These are phyloP conservation scores for Steccherinum ochraceum DNA, from an alignment of 768 basidiomycete genomes.

Conservation along the genomic window DNA sequence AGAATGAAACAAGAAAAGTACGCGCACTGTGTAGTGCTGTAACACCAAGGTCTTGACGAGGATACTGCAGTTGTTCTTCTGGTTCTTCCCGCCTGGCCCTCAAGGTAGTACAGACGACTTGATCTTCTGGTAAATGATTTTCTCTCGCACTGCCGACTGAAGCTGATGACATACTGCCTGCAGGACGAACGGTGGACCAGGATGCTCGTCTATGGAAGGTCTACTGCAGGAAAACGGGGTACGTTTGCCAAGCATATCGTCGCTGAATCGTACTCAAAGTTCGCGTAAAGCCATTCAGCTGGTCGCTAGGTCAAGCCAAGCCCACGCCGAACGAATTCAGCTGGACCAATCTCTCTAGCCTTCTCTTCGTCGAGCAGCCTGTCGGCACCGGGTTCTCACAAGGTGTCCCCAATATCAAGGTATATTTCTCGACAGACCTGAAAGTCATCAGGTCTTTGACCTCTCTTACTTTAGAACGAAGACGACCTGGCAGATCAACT, in stretches of 20 bases:
- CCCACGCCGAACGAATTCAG: slow-evolving; percentile 61
- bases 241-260: slow-evolving; percentile 17
- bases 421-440: slow-evolving; percentile 4
- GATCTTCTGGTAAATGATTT: slow-evolving; percentile 57
- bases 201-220: slow-evolving; percentile 70
- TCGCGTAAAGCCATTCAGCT: slow-evolving; percentile 51
- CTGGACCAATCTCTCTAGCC: slow-evolving; percentile 76
- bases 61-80: slow-evolving; percentile 70
- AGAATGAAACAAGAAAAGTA: slow-evolving; percentile 66
- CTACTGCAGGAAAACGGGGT: slow-evolving; percentile 73
- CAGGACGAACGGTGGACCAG: slow-evolving; percentile 80
- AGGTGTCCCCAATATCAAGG: slow-evolving; percentile 52
- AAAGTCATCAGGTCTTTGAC: neutral
- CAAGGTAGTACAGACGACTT: slow-evolving; percentile 66
- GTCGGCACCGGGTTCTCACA: slow-evolving; percentile 77
- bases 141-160: neutral
- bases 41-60: too few relatives aligned
- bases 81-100: slow-evolving; percentile 79
- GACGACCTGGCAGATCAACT: slow-evolving; percentile 50
- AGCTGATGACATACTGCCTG: neutral
- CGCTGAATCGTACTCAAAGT: neutral
- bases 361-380: slow-evolving; percentile 74
- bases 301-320: slow-evolving; percentile 56
- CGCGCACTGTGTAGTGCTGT: slow-evolving; percentile 14
- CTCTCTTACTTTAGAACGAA: slow-evolving; percentile 31